Base-by-base conservation (phyloP, 805 yeast species). In the Candida dajiaensis region DNA sequence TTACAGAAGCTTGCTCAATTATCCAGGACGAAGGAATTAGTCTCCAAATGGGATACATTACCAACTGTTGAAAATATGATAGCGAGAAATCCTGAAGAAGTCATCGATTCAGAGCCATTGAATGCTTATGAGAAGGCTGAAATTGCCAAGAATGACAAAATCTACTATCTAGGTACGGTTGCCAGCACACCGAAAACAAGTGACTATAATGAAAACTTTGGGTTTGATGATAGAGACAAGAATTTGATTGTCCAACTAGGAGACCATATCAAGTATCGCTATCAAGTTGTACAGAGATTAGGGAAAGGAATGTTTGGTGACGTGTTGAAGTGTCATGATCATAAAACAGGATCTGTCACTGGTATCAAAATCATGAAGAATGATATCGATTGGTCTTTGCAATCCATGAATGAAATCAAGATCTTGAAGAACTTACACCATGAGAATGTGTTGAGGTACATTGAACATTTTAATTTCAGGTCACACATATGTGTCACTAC, bases 231-330 rank as follows among this genome's bases (percentile, higher is more conserved):
- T 58, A 61, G 63, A 11, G 66, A 75, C 12, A 85, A 87, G 4
- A 85, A 86, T 57, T 82, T 85, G 56, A 66, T 68, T 6, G 69
- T 78, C 1, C 56, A 69, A 0, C 59, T 62, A 1, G 79, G 83
- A 11, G 96, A 87, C 58, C 96, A 88, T 52, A 76, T 88, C 38
- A 83, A 83, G 45, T 88, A 81, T 61, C 66, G 95, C 25, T 89
- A 83, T 58, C 81, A 85, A 53, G 78, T 87, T 4, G 43, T 76
- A 19, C 63, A 70, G 2, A 63, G 70, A 1, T 70, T 88, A 11
- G 96, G 96, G 0, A 77, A 75, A 42, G 96, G 96, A 8, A 80
- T 90, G 38, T 88, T 88, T 68, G 96, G 96, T 0, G 80, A 78
- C 44, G 96, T 89, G 2, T 67, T 85, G 7, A 71, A 76, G 47